Conservation (phyloP, 2,329 filamentous ascomycete genomes). For the Apiospora phragmitis region DNA sequence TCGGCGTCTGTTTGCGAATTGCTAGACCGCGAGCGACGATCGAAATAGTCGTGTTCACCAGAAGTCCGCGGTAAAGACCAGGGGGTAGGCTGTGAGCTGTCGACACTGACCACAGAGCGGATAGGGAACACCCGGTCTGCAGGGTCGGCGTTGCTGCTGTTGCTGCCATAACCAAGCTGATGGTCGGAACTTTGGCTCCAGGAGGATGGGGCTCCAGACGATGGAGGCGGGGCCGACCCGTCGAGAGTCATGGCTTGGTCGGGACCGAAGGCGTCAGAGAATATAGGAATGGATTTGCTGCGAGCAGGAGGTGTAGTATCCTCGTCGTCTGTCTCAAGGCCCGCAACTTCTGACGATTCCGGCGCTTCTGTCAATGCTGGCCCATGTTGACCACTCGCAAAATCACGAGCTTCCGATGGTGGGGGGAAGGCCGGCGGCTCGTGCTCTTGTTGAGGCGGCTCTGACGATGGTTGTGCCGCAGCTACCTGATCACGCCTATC, state of each 20-base stretch:
- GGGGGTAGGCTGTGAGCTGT: slow-evolving; percentile 44
- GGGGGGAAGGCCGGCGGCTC: not conserved
- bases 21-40: slow-evolving; percentile 25
- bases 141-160: slow-evolving; percentile 33
- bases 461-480: not conserved
- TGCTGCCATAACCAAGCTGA: slow-evolving; percentile 35
- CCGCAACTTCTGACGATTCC: not conserved
- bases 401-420: not conserved
- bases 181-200: slow-evolving; percentile 44
- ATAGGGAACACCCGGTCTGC: slow-evolving; percentile 76
- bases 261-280: not conserved
- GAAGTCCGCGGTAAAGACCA: slow-evolving; percentile 33
- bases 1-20: slow-evolving; percentile 16
- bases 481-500: not conserved
- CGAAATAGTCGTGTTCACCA: slow-evolving; percentile 40
- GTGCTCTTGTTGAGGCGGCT: not conserved
- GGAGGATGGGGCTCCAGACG: slow-evolving; percentile 42
- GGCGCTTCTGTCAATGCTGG: not conserved
- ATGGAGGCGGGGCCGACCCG: slow-evolving; percentile 14
- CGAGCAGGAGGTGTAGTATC: slow-evolving; percentile 9
- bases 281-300: not conserved
- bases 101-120: slow-evolving; percentile 74
- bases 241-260: slow-evolving; percentile 6
- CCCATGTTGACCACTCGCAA: slow-evolving; percentile 4
- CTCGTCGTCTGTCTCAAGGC: slow-evolving; percentile 1